Evolutionary conservation across 768 basidiomycete genomes (phyloP), one percentile per base, ranked within the genome.

Genomic region (Trichaptum fuscoviolaceum): DNA sequence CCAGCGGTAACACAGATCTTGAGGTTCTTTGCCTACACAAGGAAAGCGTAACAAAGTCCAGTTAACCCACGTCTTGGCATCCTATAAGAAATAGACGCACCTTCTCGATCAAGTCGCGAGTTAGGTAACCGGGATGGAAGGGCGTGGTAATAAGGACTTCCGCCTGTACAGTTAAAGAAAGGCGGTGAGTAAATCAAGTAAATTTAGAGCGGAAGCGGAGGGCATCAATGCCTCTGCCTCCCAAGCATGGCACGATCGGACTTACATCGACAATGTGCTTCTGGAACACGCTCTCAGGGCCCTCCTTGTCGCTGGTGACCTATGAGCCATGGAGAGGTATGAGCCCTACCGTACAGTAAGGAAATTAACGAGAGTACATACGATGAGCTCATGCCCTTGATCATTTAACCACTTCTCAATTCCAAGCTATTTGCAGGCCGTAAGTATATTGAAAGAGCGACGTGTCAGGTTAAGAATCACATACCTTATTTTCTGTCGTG

Each of bases 1-100:
- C 92, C 93, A 67, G 94, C 95, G 25, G 95, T 97, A 73, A 96
- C 84, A 73, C 91, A 92, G 66, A 96, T 75, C 78, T 93, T 96
- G 68, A 97, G 85, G 71, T 95, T 95, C 78, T 90, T 90, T 35
- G 95, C 93, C 85, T 93, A 65, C 74, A 36, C n/a, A 25, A 12
- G 34, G 52, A 20, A 57, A 68, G 17, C 63, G 35, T 69, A 42
- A 64, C 26, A 62, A 59, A 57, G 66, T 67, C 24, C 62, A 64
- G 57, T 7, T 58, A 24, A 61, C 3, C 23, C 23, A 3, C 3
- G 30, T 24, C 15, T 25, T 15, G 15, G 59, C 59, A 26, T 30
- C 30, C 2, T 64, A n/a, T 42, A 60, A 30, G 24, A 52, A 42
- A 23, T 9, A 9, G 20, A 30, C 34, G 57, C 75, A 84, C 89